phyloP scores from a whole-genome alignment of 257 asterid genomes.

The Solanum chmielewskii region DNA sequence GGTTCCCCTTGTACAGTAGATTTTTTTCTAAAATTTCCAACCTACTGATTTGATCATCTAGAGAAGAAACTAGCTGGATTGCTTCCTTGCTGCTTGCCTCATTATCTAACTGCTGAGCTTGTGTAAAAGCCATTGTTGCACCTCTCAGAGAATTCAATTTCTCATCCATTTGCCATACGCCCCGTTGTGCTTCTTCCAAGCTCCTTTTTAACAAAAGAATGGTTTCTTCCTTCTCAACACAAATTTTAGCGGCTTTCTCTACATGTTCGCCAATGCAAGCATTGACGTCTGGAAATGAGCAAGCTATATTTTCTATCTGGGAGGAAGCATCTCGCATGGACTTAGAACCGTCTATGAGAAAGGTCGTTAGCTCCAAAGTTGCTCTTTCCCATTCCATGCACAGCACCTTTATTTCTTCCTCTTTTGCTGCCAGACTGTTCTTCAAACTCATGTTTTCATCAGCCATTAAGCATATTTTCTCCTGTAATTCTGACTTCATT shows the following conservation, averaged over 20 bases:
- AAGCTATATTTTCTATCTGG: slow-evolving; percentile 54
- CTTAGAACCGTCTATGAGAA: slow-evolving; percentile 69
- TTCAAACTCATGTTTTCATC: slow-evolving; percentile 52
- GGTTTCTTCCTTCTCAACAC: slow-evolving; percentile 66
- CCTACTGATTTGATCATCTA: slow-evolving; percentile 14
- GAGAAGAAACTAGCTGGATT: slow-evolving; percentile 16
- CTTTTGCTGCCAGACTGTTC: slow-evolving; percentile 47
- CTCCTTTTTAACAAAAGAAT: slow-evolving; percentile 49
- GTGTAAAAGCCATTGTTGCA: slow-evolving; percentile 58
- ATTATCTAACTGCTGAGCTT: slow-evolving; percentile 35
- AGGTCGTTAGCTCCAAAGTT: slow-evolving; percentile 65
- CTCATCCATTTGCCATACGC: slow-evolving; percentile 53
- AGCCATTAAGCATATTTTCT: slow-evolving; percentile 37
- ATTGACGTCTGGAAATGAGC: slow-evolving; percentile 53
- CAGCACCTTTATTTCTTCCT: slow-evolving; percentile 37
- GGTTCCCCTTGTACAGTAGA: slow-evolving; percentile 7
- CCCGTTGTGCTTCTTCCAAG: slow-evolving; percentile 67
- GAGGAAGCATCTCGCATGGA: slow-evolving; percentile 60
- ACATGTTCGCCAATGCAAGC: slow-evolving; percentile 55
- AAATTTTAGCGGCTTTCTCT: slow-evolving; percentile 58
- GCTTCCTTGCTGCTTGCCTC: slow-evolving; percentile 17
- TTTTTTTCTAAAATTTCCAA: slow-evolving; percentile 5
- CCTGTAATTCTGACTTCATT: slow-evolving; percentile 48
- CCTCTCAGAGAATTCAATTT: slow-evolving; percentile 59
- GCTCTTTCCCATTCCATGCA: slow-evolving; percentile 82